These are phyloP conservation scores for Oxytropis ochrocephala DNA, from an alignment of 306 rosid species.

Conservation along the genomic window DNA sequence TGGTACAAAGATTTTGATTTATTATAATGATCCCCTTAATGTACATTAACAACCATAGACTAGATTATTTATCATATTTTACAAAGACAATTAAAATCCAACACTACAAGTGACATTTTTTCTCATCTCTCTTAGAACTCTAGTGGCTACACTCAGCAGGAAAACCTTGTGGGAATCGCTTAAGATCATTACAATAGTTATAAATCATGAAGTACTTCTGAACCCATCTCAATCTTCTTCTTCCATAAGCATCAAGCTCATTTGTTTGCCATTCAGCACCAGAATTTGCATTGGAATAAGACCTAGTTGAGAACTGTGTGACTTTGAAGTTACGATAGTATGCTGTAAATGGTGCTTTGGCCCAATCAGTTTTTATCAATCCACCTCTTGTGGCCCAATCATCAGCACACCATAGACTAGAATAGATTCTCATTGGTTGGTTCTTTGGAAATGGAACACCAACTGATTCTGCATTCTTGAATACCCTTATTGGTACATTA, in stretches of 20 bases:
- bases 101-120: background rate
- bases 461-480: conserved; percentile 46
- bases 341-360: conserved; percentile 62
- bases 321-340: conserved; percentile 42
- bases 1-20: conserved; percentile 10
- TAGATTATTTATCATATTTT: conserved; percentile 11
- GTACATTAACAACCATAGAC: conserved; percentile 11
- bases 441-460: conserved; percentile 59
- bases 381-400: conserved; percentile 89
- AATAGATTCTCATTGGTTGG: conserved; percentile 60
- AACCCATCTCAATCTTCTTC: conserved; percentile 49
- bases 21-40: conserved; percentile 1
- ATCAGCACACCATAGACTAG: conserved; percentile 71
- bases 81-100: conserved; percentile 4
- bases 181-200: conserved; percentile 38
- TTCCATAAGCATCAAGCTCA: conserved; percentile 33
- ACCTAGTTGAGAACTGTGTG: conserved; percentile 25
- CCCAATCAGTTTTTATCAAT: conserved; percentile 65
- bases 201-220: conserved; percentile 43
- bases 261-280: conserved; percentile 14
- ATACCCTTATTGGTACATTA: conserved; percentile 61
- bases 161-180: conserved; percentile 47
- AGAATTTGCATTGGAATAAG: conserved; percentile 8
- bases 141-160: conserved; percentile 32
- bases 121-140: conserved; percentile 23